Percentiles rank a stretch among this genome's conserved stretches.
phyloP scores from a whole-genome alignment of 2,329 filamentous ascomycete genomes.

The Basipetospora sp. region DNA sequence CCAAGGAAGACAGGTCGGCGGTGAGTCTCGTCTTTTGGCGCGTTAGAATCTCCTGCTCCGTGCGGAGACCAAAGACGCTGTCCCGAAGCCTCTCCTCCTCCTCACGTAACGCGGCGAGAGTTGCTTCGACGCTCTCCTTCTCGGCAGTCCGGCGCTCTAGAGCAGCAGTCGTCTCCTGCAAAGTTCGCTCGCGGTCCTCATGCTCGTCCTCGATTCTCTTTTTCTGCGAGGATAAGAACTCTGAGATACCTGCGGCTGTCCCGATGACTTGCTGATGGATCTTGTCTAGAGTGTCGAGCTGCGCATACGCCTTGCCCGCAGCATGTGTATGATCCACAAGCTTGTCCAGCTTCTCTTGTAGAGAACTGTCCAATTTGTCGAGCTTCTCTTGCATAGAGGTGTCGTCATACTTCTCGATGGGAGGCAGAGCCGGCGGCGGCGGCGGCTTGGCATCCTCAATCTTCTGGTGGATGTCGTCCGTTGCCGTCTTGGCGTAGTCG shows the following conservation, averaged over 20 bases:
- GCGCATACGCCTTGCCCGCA: conserved; percentile 54
- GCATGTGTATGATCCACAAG: conserved; percentile 49
- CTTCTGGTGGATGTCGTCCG: conserved; percentile 39
- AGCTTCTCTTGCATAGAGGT: conserved; percentile 15
- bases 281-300: conserved; percentile 70
- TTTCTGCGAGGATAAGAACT: conserved; percentile 65
- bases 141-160: conserved; percentile 61
- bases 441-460: conserved; percentile 47
- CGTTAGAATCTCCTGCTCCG: conserved; percentile 60
- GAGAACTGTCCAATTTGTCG: conserved; percentile 17
- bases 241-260: conserved; percentile 69
- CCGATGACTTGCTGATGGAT: conserved; percentile 77
- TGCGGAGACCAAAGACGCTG: conserved; percentile 42
- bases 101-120: conserved; percentile 33
- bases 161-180: conserved; percentile 66
- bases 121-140: conserved; percentile 45
- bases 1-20: conserved; percentile 77
- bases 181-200: conserved; percentile 62
- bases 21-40: conserved; percentile 66
- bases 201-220: conserved; percentile 62
- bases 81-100: conserved; percentile 40
- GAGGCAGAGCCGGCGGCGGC: conserved; percentile 42
- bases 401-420: conserved; percentile 26
- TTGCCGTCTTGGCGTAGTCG: conserved; percentile 63
- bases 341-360: conserved; percentile 17